These are phyloP conservation scores for Fabrea salina DNA, from an alignment of 169 alveolate species.

Conservation along the genomic window DNA sequence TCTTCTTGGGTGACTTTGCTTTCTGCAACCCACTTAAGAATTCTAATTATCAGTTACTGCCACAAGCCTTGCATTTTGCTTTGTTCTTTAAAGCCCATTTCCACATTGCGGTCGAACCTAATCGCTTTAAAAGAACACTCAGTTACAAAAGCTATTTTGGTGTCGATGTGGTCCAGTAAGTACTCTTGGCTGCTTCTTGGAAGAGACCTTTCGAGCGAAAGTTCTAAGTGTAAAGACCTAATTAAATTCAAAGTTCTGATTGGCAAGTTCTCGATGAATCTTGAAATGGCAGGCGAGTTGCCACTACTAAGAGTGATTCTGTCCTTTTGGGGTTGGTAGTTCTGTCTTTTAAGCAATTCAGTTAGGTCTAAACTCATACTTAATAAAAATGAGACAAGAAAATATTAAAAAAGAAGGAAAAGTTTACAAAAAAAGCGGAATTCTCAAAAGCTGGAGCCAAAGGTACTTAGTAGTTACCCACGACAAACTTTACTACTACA, in stretches of 20 bases:
- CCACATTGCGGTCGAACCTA: slow-evolving; percentile 27
- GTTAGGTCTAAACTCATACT: too few relatives aligned
- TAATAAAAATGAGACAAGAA: too few relatives aligned
- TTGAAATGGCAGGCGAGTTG: slow-evolving; percentile 23
- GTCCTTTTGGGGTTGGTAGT: too few relatives aligned
- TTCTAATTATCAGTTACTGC: slow-evolving; percentile 8
- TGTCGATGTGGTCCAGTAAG: slow-evolving; percentile 21
- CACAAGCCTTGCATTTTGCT: slow-evolving; percentile 26
- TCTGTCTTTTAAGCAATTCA: too few relatives aligned
- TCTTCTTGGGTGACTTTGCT: slow-evolving; percentile 14
- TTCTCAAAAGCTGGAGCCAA: neutral
- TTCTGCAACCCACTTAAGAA: slow-evolving; percentile 10
- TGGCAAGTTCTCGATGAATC: slow-evolving; percentile 6
- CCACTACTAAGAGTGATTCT: too few relatives aligned
- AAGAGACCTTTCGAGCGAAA: neutral
- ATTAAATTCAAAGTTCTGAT: neutral
- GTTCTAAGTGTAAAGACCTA: slow-evolving; percentile 10
- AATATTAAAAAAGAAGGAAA: too few relatives aligned
- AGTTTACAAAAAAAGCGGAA: neutral
- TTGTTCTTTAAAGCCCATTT: slow-evolving; percentile 16
- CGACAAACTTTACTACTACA: neutral
- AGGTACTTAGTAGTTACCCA: slow-evolving; percentile 9
- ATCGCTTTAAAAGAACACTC: neutral
- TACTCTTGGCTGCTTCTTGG: neutral
- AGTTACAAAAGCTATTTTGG: neutral